Evolutionary conservation across 345 rosid species (phyloP), one percentile per base, ranked within the genome.

Genomic region (Boechera retrofracta): DNA sequence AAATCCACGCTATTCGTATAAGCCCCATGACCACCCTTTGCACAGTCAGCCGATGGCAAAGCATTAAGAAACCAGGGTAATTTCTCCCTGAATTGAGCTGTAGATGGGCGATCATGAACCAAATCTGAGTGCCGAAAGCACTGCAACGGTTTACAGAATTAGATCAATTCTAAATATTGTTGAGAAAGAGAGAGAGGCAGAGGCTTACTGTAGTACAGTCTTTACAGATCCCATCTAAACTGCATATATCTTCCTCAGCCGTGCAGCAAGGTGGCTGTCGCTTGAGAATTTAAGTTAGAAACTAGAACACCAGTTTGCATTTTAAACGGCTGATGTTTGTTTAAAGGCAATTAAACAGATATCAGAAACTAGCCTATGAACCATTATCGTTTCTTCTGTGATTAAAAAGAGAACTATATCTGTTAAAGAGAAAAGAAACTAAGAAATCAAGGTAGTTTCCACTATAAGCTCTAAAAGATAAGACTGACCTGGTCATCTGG

Each of bases 11-110:
- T 91, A 82, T 64, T 87, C 4, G 93, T 86, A 81, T 92, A 94
- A 70, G 98, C 98, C 78, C 97, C 98, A 80, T 87, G 98, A 67
- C 98, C 98, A 77, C 97, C 98, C 86, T 94, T 94, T 51, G 98
- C 96, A 85, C 98, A 94, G 74, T 94, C 98, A 79, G 98, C 94
- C 28, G 98, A 94, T n/a, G 98, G 98, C 77, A 94, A 77, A 28
- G 98, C 90, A 79, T 84, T 79, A 33, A 94, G 91, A 82, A 92
- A 92, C 95, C 93, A 92, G 48, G 97, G 97, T 64, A 92, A 89
- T 83, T 94, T 94, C 83, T 90, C 93, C 81, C 69, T 87, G 59
- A 90, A 92, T 69, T 94, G 98, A 48, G 39, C 65, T 5, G 97
- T 92, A 33, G 97, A 86, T 64, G 95, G 98, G 16, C 97, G 92